Conservation (phyloP, 331 rosid species). For the Ulmus americana region DNA sequence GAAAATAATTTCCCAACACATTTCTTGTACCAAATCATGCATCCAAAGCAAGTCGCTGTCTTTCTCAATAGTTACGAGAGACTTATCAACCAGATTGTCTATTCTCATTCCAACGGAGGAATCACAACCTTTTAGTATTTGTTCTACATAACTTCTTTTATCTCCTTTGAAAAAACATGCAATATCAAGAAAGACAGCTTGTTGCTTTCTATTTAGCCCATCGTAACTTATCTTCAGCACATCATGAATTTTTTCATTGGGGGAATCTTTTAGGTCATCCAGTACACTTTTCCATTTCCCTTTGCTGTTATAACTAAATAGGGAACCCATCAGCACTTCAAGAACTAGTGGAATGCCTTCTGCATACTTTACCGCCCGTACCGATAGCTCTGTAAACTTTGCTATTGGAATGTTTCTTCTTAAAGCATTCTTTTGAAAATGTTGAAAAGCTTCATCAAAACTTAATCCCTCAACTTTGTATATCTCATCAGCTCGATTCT, state of each 20-base stretch:
- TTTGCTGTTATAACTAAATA: background rate
- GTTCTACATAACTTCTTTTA: accelerated
- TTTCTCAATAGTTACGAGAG: background rate
- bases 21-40: slow-evolving; percentile 19
- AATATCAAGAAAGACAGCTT: slow-evolving; percentile 8
- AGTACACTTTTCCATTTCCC: background rate
- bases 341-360: slow-evolving; percentile 12
- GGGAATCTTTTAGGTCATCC: background rate
- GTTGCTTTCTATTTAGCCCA: background rate
- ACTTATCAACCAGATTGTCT: background rate
- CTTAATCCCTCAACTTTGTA: background rate
- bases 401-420: background rate
- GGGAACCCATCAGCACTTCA: background rate
- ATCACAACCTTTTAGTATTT: background rate
- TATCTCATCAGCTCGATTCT: too few species aligned
- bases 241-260: background rate
- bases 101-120: background rate
- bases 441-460: background rate
- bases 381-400: background rate
- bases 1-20: background rate
- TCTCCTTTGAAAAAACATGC: slow-evolving; percentile 8
- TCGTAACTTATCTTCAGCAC: slow-evolving; percentile 2
- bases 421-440: background rate
- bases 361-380: background rate
- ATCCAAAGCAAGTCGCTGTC: background rate